Evolutionary conservation across 2,329 filamentous ascomycete genomes (phyloP), one percentile per base, ranked within the genome.

Genomic region (Ascochyta fabae): DNA sequence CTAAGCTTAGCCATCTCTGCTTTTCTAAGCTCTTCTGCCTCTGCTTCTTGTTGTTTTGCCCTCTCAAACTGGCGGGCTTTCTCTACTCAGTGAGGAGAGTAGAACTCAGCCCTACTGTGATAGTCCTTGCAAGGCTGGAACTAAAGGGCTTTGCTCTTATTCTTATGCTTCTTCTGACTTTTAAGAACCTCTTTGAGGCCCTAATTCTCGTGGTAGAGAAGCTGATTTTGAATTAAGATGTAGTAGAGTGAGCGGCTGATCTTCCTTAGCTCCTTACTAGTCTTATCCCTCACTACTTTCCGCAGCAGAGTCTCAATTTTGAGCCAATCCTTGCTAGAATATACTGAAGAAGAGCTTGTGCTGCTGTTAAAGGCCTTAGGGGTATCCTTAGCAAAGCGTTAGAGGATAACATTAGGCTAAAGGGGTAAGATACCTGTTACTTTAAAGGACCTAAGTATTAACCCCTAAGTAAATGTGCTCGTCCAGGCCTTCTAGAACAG

Each of bases 401-500:
- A 29, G 12, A 41, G 23, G 8, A 41, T 41, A 16, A 29, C 8
- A 19, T 40, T 44, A 16, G 44, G 51, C 24, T 59, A 42, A 16
- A 56, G 31, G 15, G 41, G 59, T 12, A 8, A 29, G n/a, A 59
- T 43, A 16, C 52, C 52, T 36, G 40, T 61, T 19, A 23, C 38
- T 29, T 53, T 42, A 44, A 59, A 57, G 10, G 42, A 36, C 34
- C 31, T 43, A 8, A 39, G 15, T 23, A 59, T 52, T 12, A 48
- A n/a, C 38, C 12, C 29, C 33, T 44, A 29, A 31, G 3, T 58
- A 27, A 58, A 52, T n/a, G 43, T 40, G 15, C 4, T 46, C n/a
- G 9, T 19, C 45, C 27, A 62, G 16, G 54, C 50, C n/a, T 44
- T 44, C 47, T 38, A 53, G 31, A 60, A 58, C 29, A 62, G 40